Evolutionary conservation across 2,329 filamentous ascomycete genomes (phyloP).

Genomic region (Albophoma yamanashiensis): DNA sequence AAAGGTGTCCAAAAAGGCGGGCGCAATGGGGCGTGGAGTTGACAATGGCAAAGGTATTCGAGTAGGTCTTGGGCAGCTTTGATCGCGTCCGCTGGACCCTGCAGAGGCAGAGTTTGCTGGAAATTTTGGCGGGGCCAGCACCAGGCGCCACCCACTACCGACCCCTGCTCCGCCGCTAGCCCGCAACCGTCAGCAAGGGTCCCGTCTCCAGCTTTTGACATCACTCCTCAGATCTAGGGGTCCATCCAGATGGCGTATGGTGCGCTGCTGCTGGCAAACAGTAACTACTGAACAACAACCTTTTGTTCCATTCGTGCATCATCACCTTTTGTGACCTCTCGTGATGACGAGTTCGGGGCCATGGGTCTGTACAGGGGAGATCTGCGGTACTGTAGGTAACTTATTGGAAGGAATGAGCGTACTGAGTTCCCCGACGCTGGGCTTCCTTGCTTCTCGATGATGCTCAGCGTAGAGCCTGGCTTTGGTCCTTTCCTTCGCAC

Average conservation of each 20-base stretch:
- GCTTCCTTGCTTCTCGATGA: too few species aligned
- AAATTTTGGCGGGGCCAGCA: constrained; percentile 4
- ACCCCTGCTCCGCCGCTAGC: neutral
- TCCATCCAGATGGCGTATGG: neutral
- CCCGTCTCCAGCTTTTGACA: neutral
- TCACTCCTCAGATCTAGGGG: neutral
- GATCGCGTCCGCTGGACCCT: neutral
- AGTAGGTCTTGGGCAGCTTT: neutral
- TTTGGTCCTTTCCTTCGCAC: too few species aligned
- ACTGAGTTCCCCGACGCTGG: too few species aligned
- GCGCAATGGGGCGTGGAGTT: neutral
- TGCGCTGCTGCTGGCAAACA: too few species aligned
- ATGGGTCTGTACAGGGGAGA: too few species aligned
- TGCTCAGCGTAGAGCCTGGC: too few species aligned
- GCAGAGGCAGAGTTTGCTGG: constrained; percentile 1
- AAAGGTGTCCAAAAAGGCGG: neutral
- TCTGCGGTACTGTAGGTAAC: too few species aligned
- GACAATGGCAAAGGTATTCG: neutral
- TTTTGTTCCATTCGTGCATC: too few species aligned
- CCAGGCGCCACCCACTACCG: neutral
- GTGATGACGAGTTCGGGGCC: too few species aligned
- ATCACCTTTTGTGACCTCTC: too few species aligned
- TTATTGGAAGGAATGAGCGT: too few species aligned
- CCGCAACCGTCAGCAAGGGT: neutral
- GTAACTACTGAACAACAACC: too few species aligned